These are phyloP conservation scores for Cutaneotrichosporon sp. DNA, from an alignment of 1,284 basidiomycete species.

Conservation along the genomic window DNA sequence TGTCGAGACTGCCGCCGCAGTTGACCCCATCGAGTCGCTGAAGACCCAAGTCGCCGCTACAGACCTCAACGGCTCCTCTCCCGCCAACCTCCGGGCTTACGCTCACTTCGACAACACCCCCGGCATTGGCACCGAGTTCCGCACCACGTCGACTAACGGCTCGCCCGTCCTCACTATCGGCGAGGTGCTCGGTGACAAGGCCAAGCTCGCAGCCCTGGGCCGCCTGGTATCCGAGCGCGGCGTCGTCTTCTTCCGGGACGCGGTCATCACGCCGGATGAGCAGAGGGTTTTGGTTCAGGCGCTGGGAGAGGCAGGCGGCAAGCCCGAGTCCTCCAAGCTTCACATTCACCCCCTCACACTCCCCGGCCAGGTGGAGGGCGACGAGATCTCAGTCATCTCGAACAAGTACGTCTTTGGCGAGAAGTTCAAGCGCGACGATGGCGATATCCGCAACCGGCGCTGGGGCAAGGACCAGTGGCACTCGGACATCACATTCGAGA, in stretches of 20 bases:
- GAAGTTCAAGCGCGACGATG: constrained; percentile 14
- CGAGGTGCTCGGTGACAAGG: constrained; percentile 28
- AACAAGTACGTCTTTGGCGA: constrained; percentile 45
- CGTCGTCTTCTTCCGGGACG: constrained; percentile 64
- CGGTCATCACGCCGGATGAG: constrained; percentile 52
- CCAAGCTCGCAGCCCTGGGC: constrained; percentile 31
- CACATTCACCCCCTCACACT: constrained; percentile 61
- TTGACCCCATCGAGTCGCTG: constrained; percentile 13
- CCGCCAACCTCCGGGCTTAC: constrained; percentile 17
- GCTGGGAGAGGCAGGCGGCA: constrained; percentile 57
- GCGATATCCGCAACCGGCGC: constrained; percentile 14
- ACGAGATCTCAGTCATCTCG: constrained; percentile 54
- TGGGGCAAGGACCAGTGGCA: constrained; percentile 11
- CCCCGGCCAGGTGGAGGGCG: constrained; percentile 49
- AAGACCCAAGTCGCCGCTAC: constrained; percentile 12
- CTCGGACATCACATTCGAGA: constrained; percentile 64
- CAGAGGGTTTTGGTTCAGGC: constrained; percentile 52
- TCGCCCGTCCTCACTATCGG: constrained; percentile 26
- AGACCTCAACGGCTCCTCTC: constrained; percentile 2
- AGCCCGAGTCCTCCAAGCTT: constrained; percentile 55
- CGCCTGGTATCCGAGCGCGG: constrained; percentile 58
- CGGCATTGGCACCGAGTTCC: constrained; percentile 47
- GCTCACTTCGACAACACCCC: constrained; percentile 37
- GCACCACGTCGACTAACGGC: constrained; percentile 9
- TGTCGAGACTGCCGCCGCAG: neutral